Percentiles rank a stretch among this genome's conserved stretches.
Conservation (phyloP, 306 rosid genomes). For the Pterocarpus macrocarpus region DNA sequence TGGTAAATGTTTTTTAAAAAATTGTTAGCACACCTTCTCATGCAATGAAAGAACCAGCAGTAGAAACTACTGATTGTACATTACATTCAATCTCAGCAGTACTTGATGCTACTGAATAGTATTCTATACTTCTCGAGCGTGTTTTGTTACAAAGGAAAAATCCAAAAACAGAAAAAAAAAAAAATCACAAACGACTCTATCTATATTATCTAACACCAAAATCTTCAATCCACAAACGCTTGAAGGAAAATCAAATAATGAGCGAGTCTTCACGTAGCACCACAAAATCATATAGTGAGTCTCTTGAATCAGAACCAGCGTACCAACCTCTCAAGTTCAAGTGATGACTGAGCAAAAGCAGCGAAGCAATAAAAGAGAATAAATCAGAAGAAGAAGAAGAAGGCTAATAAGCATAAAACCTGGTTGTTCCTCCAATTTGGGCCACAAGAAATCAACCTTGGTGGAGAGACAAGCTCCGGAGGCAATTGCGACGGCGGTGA, state of each 20-base stretch:
- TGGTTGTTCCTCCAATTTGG: constrained; percentile 82
- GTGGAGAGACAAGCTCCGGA: constrained; percentile 99
- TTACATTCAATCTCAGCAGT: constrained; percentile 27
- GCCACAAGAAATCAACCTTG: constrained; percentile 94
- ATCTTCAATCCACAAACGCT: background rate
- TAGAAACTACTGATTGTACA: constrained; percentile 4
- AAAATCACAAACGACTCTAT: background rate
- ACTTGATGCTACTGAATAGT: background rate
- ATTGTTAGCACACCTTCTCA: constrained; percentile 11
- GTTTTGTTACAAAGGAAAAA: background rate
- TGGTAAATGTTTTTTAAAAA: background rate
- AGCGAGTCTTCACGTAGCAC: background rate
- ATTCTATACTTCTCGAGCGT: constrained; percentile 1
- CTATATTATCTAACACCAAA: background rate
- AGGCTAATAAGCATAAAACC: constrained; percentile 51
- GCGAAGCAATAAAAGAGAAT: background rate
- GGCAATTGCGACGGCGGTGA: constrained; percentile 96
- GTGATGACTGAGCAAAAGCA: background rate
- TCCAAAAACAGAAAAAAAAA: background rate
- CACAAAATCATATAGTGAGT: background rate
- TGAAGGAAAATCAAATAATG: background rate
- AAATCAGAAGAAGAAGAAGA: background rate
- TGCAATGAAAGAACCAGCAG: constrained; percentile 16
- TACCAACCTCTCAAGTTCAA: background rate
- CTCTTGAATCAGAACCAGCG: background rate